Percentiles rank a stretch among this genome's conserved stretches.
Conservation (phyloP, 257 asterid species). For the Ilex aquifolium region DNA sequence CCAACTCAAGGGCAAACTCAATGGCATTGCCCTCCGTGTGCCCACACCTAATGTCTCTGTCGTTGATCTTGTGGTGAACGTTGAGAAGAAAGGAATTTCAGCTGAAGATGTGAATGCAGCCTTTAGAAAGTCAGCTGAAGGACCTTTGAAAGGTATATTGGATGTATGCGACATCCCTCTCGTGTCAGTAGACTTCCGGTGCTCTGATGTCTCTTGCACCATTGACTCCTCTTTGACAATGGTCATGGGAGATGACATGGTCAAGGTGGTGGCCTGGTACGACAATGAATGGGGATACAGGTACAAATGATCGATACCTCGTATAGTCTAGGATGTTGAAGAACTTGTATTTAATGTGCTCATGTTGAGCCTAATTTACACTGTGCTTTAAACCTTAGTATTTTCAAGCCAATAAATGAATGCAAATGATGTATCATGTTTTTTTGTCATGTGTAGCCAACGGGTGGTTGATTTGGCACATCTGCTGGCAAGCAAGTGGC, state of each 20-base stretch:
- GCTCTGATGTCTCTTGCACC: slow-evolving; percentile 72
- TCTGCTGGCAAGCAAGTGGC: slow-evolving; percentile 80
- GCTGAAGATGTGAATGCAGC: slow-evolving; percentile 86
- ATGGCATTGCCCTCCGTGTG: slow-evolving; percentile 89
- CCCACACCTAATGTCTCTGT: slow-evolving; percentile 96
- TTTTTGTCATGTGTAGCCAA: slow-evolving; percentile 51
- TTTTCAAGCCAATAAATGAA: background rate
- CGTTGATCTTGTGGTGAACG: slow-evolving; percentile 78
- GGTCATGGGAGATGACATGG: slow-evolving; percentile 99
- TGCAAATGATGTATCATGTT: too few relatives aligned
- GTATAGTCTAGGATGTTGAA: background rate
- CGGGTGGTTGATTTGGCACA: slow-evolving; percentile 94
- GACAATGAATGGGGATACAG: slow-evolving; percentile 99
- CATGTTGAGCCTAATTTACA: too few relatives aligned
- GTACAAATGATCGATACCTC: slow-evolving; percentile 16
- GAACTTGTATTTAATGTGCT: too few relatives aligned
- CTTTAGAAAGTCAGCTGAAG: slow-evolving; percentile 81
- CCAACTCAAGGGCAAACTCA: slow-evolving; percentile 87
- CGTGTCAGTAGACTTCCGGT: slow-evolving; percentile 82
- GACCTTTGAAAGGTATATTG: slow-evolving; percentile 65
- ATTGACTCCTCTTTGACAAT: slow-evolving; percentile 86
- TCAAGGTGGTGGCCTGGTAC: slow-evolving; percentile 97
- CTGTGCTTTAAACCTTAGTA: too few relatives aligned
- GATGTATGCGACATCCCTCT: slow-evolving; percentile 75
- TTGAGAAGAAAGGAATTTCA: slow-evolving; percentile 68